phyloP scores from a whole-genome alignment of 495 filamentous ascomycete genomes.

The Pyrenula massariospora region DNA sequence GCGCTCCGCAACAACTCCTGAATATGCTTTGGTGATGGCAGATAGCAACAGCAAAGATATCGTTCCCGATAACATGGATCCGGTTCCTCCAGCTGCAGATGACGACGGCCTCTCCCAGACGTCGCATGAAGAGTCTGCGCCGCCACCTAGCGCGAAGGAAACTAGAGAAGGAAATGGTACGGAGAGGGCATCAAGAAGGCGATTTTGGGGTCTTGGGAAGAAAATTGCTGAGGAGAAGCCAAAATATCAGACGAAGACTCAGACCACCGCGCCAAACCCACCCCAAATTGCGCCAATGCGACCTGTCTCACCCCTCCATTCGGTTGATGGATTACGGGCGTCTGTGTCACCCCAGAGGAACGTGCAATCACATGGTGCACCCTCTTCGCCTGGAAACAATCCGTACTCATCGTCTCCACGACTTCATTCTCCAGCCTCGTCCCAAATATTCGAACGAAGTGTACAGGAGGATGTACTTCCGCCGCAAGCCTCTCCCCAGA shows the following conservation, averaged over 20 bases:
- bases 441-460: constrained; percentile 88
- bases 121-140: background rate
- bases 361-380: constrained; percentile 22
- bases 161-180: constrained; percentile 2
- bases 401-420: constrained; percentile 45
- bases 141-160: background rate
- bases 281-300: constrained; percentile 6
- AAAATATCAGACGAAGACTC: constrained; percentile 18
- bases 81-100: background rate
- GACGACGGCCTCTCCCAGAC: background rate
- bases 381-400: constrained; percentile 37
- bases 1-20: too few species aligned
- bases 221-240: constrained; percentile 39
- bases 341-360: constrained; percentile 8
- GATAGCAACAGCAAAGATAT: background rate
- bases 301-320: constrained; percentile 10
- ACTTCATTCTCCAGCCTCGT: constrained; percentile 53
- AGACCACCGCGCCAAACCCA: constrained; percentile 22
- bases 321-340: constrained; percentile 5
- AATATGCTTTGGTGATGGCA: background rate
- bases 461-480: constrained; percentile 66
- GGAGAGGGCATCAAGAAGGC: constrained; percentile 17
- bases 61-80: background rate
- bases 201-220: constrained; percentile 54
- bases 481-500: constrained; percentile 58